Base-by-base conservation (phyloP, 2,329 filamentous ascomycete genomes). In the Fusarium sp. region DNA sequence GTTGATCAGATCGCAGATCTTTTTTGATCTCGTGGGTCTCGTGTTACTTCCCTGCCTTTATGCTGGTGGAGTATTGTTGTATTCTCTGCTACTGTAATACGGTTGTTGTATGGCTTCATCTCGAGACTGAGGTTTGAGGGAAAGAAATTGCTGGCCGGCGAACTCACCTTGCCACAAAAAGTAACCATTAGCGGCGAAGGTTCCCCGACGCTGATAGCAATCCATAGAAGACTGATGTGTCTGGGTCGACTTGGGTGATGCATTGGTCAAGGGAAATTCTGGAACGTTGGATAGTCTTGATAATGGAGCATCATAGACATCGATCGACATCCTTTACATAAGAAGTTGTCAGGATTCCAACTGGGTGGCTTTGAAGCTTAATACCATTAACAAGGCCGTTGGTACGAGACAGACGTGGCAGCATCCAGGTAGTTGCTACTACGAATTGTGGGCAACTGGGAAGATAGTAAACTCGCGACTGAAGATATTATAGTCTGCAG, bases 1-100 rank as follows among this genome's bases (percentile, higher is more conserved):
- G 32, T 54, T 54, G 58, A 70, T 70, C 59, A 57, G 68, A 65
- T 71, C 59, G 63, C 55, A 69, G 59, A 69, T 71, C 68, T 42
- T 44, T 44, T 52, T 57, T 53, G 37, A 57, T 52, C 47, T 53
- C 40, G 46, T 53, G 54, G 63, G 59, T 52, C 68, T 61, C 55
- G 59, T 71, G 59, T 45, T 45, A 37, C 34, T 16, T 42, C 34
- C 34, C 49, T 52, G 44, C 37, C 49, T 44, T 64, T n/a, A 29
- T 60, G 45, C 51, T 51, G 55, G 67, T 55, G 55, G 67, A 70
- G 53, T 44, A 32, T 45, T 34, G 24, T 29, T 41, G 34, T 41
- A 29, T 27, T 3, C 18, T 41, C 34, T 47, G 8, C 16, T 32
- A 10, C 20, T 22, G 16, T n/a, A 41, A 47, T 8, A n/a, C 16